Percentiles rank a stretch among this genome's conserved stretches.
Evolutionary conservation across 1,284 basidiomycete species (phyloP).

Genomic region (Gymnopus androsaceus): DNA sequence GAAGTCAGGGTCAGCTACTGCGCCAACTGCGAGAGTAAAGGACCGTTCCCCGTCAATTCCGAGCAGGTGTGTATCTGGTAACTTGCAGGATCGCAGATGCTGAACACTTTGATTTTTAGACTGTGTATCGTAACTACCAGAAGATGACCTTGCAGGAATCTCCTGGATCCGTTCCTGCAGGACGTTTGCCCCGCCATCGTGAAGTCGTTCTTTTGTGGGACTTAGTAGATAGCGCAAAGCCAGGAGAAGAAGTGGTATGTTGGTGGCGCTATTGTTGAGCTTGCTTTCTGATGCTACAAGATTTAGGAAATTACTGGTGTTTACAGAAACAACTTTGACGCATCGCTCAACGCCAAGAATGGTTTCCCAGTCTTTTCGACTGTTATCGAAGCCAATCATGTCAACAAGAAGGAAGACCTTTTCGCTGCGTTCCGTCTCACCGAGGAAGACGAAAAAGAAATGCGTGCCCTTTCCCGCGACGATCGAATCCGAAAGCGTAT

Average conservation of each 20-base stretch:
- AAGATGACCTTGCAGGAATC: constrained; percentile 99
- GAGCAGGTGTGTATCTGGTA: constrained; percentile 69
- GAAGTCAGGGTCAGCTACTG: constrained; percentile 96
- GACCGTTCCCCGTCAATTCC: constrained; percentile 95
- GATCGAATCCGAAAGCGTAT: constrained; percentile 96
- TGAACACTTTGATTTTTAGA: constrained; percentile 50
- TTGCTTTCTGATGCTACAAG: constrained; percentile 19
- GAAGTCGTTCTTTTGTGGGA: constrained; percentile 98
- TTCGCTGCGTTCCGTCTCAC: constrained; percentile 96
- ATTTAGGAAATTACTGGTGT: constrained; percentile 91
- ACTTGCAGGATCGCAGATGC: neutral
- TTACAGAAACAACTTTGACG: constrained; percentile 99
- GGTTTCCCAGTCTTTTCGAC: constrained; percentile 99
- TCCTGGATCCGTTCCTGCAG: constrained; percentile 97
- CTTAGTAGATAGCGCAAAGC: constrained; percentile 96
- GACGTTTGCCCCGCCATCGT: constrained; percentile 92
- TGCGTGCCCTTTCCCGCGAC: constrained; percentile 84
- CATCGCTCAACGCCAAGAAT: constrained; percentile 96
- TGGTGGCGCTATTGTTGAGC: neutral
- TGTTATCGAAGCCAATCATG: constrained; percentile 95
- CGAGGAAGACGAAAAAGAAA: constrained; percentile 94
- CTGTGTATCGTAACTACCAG: constrained; percentile 98
- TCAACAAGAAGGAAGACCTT: constrained; percentile 95
- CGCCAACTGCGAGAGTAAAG: constrained; percentile 89
- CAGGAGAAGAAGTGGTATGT: constrained; percentile 94